Percentiles rank a stretch among this genome's conserved stretches.
phyloP scores from a whole-genome alignment of 2,329 filamentous ascomycete genomes.

The Onygena corvina region DNA sequence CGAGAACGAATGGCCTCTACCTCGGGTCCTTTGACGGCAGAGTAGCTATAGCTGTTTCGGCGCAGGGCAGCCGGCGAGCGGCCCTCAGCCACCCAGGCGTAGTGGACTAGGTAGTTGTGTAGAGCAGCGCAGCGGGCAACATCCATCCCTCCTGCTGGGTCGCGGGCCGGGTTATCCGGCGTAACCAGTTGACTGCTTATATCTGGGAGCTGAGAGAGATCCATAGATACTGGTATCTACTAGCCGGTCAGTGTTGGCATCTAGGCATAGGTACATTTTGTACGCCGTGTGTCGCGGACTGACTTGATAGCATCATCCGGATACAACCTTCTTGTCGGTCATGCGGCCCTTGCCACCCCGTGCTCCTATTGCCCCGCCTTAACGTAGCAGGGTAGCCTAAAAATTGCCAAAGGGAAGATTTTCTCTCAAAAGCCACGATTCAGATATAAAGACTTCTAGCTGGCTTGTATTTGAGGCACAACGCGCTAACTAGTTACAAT shows the following conservation, averaged over 20 bases:
- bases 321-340: background rate
- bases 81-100: slow-evolving; percentile 16
- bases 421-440: background rate
- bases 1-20: background rate
- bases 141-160: slow-evolving; percentile 20
- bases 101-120: slow-evolving; percentile 24
- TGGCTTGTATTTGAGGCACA: background rate
- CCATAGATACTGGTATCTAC: background rate
- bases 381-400: background rate
- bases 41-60: background rate
- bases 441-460: background rate
- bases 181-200: slow-evolving; percentile 19
- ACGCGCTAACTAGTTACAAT: background rate
- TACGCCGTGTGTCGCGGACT: no score
- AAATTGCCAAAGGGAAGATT: background rate
- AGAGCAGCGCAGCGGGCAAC: slow-evolving; percentile 23
- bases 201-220: slow-evolving; percentile 5
- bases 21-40: background rate
- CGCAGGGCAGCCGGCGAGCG: background rate
- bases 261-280: no score
- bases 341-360: background rate
- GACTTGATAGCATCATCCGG: no score
- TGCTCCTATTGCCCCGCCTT: background rate
- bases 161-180: slow-evolving; percentile 19
- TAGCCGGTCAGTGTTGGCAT: background rate